Base-by-base conservation (phyloP, 306 rosid species). In the Begonia fuchsioides region DNA sequence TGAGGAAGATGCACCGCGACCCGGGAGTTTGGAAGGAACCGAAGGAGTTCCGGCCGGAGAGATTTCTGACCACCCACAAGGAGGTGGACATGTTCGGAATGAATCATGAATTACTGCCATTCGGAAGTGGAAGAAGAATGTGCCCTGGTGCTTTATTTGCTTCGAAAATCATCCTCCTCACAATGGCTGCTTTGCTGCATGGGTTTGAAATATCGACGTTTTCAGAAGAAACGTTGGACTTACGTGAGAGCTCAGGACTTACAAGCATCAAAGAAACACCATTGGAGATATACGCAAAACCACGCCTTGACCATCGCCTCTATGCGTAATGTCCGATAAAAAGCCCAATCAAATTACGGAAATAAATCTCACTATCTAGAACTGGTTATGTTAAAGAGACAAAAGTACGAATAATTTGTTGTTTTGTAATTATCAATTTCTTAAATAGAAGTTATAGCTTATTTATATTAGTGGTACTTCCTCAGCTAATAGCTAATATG, bases 21-120 rank as follows among this genome's bases (percentile, higher is more conserved):
- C 66, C 69, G 11, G 41, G 17, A 6, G 54, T 65, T 8, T 71
- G 77, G 77, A 8, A 58, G 14, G 58, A 66, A 5, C 72, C 77
- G 1, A 3, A 8, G n/a, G n/a, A n/a, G n/a, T n/a, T n/a, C n/a
- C n/a, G n/a, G n/a, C n/a, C n/a, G n/a, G n/a, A n/a, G n/a, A n/a
- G n/a, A n/a, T n/a, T n/a, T n/a, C n/a, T n/a, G n/a, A n/a, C n/a
- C n/a, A n/a, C n/a, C n/a, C n/a, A 17, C 2, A 43, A 41, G 2
- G 55, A 46, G 38, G 1, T 54, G 4, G 70, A 67, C 17, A 47
- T 67, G 12, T 40, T 56, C 32, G 73, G 67, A 2, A 54, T 57
- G 2, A 41, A 32, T 32, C 66, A 62, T 1, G 56, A 66, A 12
- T 10, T 61, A 8, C 48, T 61, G 19, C 72, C 72, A 44, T 71